Percentiles rank a stretch among this genome's conserved stretches.
These are phyloP conservation scores for Trichoderma sp. DNA, from an alignment of 2,329 filamentous ascomycete genomes.

Conservation along the genomic window DNA sequence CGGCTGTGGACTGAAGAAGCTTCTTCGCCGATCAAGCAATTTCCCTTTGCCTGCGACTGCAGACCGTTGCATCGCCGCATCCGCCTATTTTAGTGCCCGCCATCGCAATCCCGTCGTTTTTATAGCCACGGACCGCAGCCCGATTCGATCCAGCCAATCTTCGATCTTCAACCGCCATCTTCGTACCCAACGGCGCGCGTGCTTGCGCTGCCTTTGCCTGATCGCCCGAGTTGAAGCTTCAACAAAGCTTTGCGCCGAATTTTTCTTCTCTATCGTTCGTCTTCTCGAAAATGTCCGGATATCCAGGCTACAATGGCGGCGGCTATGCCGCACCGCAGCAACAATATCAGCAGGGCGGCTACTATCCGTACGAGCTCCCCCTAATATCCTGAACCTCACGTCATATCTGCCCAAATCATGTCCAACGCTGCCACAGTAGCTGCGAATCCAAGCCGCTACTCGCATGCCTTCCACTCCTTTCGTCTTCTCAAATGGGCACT, in stretches of 20 bases:
- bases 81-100: not conserved
- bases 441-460: not conserved
- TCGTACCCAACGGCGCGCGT: constrained; percentile 21
- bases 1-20: not conserved
- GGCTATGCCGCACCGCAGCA: constrained; percentile 28
- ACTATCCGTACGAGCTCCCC: constrained; percentile 55
- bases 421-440: not conserved
- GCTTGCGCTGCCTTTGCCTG: constrained; percentile 20
- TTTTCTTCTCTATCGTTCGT: not conserved
- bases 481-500: not conserved
- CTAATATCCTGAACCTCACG: constrained; percentile 31
- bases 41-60: not conserved
- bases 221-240: constrained; percentile 9
- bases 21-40: not conserved
- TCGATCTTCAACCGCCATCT: not conserved
- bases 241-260: constrained; percentile 9
- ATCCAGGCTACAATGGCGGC: constrained; percentile 26
- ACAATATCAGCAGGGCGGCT: constrained; percentile 45
- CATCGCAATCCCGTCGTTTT: not conserved
- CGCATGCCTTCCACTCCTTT: not conserved
- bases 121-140: not conserved
- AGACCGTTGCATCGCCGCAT: not conserved
- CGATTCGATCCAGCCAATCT: not conserved
- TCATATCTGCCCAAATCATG: constrained; percentile 28
- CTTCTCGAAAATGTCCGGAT: constrained; percentile 24